Evolutionary conservation across 306 rosid species (phyloP).

Genomic region (Trichosanthes truncata): DNA sequence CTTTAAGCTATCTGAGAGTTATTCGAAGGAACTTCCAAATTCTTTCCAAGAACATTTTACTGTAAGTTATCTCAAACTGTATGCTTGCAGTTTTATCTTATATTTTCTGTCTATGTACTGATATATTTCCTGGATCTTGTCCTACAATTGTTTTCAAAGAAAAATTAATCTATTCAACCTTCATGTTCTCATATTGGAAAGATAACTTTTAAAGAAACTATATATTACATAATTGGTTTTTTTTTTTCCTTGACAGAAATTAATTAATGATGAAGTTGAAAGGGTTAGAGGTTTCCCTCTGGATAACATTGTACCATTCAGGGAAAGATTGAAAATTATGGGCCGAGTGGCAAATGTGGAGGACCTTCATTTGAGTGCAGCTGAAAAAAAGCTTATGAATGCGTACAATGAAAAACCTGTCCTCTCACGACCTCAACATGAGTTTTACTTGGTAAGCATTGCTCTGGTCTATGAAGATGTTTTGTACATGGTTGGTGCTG

Average conservation of each 20-base stretch:
- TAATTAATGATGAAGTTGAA: slow-evolving; percentile 91
- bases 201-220: neutral
- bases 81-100: neutral
- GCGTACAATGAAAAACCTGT: slow-evolving; percentile 97
- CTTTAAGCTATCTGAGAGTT: slow-evolving; percentile 73
- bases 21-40: slow-evolving; percentile 60
- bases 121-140: neutral
- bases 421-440: slow-evolving; percentile 96
- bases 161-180: neutral
- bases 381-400: slow-evolving; percentile 84
- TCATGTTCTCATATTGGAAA: neutral
- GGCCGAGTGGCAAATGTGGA: slow-evolving; percentile 76
- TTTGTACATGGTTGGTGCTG: neutral
- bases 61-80: slow-evolving; percentile 37
- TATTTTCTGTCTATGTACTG: neutral
- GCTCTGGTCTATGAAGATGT: neutral
- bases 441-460: slow-evolving; percentile 65
- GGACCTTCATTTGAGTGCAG: slow-evolving; percentile 58
- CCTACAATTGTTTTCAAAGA: neutral
- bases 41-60: slow-evolving; percentile 59
- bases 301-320: slow-evolving; percentile 70
- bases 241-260: slow-evolving; percentile 42
- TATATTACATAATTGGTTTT: neutral
- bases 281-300: slow-evolving; percentile 90
- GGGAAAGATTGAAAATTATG: slow-evolving; percentile 86